Evolutionary conservation across 2,329 filamentous ascomycete genomes (phyloP), one percentile per base, ranked within the genome.

Genomic region (Aureobasidium musti): DNA sequence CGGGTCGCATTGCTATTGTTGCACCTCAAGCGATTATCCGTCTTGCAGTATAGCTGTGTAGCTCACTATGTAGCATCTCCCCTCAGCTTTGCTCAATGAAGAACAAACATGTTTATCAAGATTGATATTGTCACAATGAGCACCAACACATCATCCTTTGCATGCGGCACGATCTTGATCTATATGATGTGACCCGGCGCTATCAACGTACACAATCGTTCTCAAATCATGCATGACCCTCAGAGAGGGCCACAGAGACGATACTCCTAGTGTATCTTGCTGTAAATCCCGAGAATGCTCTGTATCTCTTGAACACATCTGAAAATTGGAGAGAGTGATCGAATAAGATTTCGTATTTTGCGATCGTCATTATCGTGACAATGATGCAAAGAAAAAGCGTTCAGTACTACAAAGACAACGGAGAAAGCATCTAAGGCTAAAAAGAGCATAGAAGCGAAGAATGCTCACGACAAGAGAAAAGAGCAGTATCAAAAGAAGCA

Each of bases 321-420:
- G 30, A 3, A 5, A 6, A 23, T 1, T 13, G 21, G 8, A n/a
- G 17, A 14, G 11, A 21, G 39, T 37, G 33, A 56, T 17, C 19
- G 26, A 21, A 37, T 41, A 11, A n/a, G n/a, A 19, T 23, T 45
- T 45, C 23, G 19, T 59, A 59, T 59, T 39, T 50, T 39, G 26
- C 17, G 39, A 26, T 23, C 54, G 43, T 59, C 39, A 14, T 59
- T 37, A n/a, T 59, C 39, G 37, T 57, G 23, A 57, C 53, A 19
- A 57, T 5, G 26, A 26, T 45, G 54, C 39, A 59, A 33, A 30
- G 19, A 13, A 33, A n/a, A 57, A 33, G 21, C 3, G 26, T 26
- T 7, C 43, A 59, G 39, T 33, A 59, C 54, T 59, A 59, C 54
- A 59, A 59, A 19, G 43, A 59, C 17, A 30, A 23, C 21, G 26